Evolutionary conservation across 805 yeast genomes (phyloP).

Genomic region (Debaryomyces maramus): DNA sequence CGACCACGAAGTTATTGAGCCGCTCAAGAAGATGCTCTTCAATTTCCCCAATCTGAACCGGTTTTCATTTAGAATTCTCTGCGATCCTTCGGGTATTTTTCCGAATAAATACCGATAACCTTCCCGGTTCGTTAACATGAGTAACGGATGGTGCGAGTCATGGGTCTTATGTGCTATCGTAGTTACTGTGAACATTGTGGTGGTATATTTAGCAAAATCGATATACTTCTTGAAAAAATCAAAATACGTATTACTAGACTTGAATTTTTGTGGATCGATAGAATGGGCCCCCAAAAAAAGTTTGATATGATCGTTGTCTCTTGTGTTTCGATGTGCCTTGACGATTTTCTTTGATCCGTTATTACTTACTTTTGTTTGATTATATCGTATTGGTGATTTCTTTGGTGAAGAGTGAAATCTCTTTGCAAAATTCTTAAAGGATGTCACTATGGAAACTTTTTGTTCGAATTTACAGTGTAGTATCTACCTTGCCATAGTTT

Average conservation of each 20-base stretch:
- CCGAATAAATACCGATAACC: conserved; percentile 72
- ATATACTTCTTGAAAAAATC: conserved; percentile 10
- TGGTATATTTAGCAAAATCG: conserved; percentile 16
- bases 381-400: conserved; percentile 3
- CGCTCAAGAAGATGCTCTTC: conserved; percentile 72
- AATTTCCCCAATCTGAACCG: conserved; percentile 58
- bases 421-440: conserved; percentile 4
- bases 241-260: conserved; percentile 5
- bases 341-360: too few relatives aligned
- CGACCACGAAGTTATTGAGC: conserved; percentile 66
- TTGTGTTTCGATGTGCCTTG: not conserved
- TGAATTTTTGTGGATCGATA: conserved; percentile 9
- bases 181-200: conserved; percentile 48
- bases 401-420: conserved; percentile 9
- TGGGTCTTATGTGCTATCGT: conserved; percentile 54
- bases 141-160: conserved; percentile 58
- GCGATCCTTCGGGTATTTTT: conserved; percentile 81
- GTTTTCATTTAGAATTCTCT: conserved; percentile 66
- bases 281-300: conserved; percentile 10
- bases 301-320: not conserved
- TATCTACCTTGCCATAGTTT: not conserved
- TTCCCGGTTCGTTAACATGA: conserved; percentile 48
- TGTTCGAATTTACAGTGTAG: not conserved
- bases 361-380: not conserved
- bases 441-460: conserved; percentile 8